Evolutionary conservation across 2,329 filamentous ascomycete genomes (phyloP).

Genomic region (Aspergillus nomiae): DNA sequence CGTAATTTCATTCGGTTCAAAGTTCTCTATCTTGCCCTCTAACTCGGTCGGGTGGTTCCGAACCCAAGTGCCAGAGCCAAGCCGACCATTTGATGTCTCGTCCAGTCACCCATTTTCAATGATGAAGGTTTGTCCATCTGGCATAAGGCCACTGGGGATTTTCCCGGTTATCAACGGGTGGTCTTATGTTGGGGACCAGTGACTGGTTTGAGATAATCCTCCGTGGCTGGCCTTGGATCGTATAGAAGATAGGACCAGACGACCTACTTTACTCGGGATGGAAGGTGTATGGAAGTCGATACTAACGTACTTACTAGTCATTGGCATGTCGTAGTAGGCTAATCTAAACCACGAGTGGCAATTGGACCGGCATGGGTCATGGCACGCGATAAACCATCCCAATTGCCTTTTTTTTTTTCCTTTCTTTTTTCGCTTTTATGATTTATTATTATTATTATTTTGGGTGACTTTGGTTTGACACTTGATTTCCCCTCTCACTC

Average conservation of each 20-base stretch:
- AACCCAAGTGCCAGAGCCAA: background rate
- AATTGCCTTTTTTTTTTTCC: background rate
- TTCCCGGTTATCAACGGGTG: conserved; percentile 3
- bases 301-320: no score
- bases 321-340: no score
- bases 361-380: conserved; percentile 1
- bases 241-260: background rate
- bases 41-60: background rate
- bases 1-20: background rate
- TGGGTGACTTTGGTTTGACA: background rate
- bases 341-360: conserved; percentile 6
- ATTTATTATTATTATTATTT: background rate
- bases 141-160: background rate
- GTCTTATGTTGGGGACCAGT: background rate
- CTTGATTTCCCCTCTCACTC: background rate
- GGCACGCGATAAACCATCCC: conserved; percentile 10
- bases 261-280: no score
- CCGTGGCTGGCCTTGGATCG: background rate
- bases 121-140: background rate
- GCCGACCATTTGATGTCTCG: background rate
- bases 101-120: background rate
- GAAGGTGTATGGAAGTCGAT: no score
- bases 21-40: background rate
- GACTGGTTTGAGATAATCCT: background rate
- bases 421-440: background rate